These are phyloP conservation scores for Discostella pseudostelligera DNA, from an alignment of 108 stramenopile species.

Conservation along the genomic window DNA sequence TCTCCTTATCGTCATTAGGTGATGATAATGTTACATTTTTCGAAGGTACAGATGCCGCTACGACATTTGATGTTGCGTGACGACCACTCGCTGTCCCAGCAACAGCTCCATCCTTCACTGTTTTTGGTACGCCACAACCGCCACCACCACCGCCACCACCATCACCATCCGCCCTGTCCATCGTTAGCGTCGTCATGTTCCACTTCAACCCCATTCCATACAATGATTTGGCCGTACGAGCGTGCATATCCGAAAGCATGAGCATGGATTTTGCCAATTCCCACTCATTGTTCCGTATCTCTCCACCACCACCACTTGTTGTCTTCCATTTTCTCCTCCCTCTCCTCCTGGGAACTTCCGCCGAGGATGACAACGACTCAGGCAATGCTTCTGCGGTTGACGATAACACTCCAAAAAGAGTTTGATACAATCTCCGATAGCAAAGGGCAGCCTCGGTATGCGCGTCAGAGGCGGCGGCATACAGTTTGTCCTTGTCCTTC, in stretches of 20 bases:
- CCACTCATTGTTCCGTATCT: background rate
- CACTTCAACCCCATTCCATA: conserved; percentile 43
- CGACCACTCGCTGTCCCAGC: too few relatives aligned
- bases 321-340: background rate
- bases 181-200: conserved; percentile 33
- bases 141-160: too few relatives aligned
- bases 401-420: conserved; percentile 20
- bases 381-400: background rate
- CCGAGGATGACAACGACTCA: background rate
- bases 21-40: too few relatives aligned
- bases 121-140: too few relatives aligned
- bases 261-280: conserved; percentile 47
- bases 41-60: too few relatives aligned
- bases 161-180: conserved; percentile 1
- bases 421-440: conserved; percentile 33
- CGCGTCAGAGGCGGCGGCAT: conserved; percentile 29
- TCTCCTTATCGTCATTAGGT: background rate
- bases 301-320: background rate
- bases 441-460: conserved; percentile 37
- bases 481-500: conserved; percentile 20
- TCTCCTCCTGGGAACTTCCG: background rate
- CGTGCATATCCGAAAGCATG: conserved; percentile 36
- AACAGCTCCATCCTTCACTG: too few relatives aligned
- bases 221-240: conserved; percentile 36
- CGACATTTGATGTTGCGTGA: too few relatives aligned